Conservation (phyloP, 2,329 filamentous ascomycete species). For the Alternaria gansuensis region DNA sequence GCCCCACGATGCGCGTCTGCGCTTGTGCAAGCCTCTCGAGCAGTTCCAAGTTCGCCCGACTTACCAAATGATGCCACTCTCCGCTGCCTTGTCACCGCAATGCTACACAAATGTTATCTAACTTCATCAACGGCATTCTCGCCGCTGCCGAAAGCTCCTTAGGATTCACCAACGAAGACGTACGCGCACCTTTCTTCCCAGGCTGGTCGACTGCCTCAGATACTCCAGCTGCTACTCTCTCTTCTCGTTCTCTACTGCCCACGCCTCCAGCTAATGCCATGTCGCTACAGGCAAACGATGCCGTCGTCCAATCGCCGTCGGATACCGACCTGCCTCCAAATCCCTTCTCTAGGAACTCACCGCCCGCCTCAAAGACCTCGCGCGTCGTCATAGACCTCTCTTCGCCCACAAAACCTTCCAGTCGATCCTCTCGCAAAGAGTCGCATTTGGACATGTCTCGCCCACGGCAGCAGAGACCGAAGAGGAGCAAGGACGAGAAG, state of each 20-base stretch:
- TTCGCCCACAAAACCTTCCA: constrained; percentile 17
- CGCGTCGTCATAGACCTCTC: constrained; percentile 21
- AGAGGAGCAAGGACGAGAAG: constrained; percentile 25
- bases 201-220: neutral
- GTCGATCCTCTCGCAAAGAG: neutral
- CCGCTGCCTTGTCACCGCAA: constrained; percentile 15
- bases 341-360: constrained; percentile 13
- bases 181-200: constrained; percentile 20
- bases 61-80: constrained; percentile 16
- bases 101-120: constrained; percentile 21
- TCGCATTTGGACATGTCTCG: neutral
- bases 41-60: constrained; percentile 1
- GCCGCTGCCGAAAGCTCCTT: constrained; percentile 16
- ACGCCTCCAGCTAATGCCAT: constrained; percentile 28
- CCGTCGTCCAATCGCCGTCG: constrained; percentile 9
- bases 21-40: constrained; percentile 12
- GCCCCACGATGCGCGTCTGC: constrained; percentile 26
- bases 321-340: constrained; percentile 15
- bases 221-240: constrained; percentile 1
- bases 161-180: constrained; percentile 13
- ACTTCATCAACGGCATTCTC: constrained; percentile 12
- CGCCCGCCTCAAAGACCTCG: constrained; percentile 10
- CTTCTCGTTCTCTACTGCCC: neutral
- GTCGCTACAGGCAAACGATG: constrained; percentile 36
- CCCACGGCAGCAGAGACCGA: neutral